Evolutionary conservation across 805 yeast species (phyloP).

Genomic region (Hanseniaspora lindneri): DNA sequence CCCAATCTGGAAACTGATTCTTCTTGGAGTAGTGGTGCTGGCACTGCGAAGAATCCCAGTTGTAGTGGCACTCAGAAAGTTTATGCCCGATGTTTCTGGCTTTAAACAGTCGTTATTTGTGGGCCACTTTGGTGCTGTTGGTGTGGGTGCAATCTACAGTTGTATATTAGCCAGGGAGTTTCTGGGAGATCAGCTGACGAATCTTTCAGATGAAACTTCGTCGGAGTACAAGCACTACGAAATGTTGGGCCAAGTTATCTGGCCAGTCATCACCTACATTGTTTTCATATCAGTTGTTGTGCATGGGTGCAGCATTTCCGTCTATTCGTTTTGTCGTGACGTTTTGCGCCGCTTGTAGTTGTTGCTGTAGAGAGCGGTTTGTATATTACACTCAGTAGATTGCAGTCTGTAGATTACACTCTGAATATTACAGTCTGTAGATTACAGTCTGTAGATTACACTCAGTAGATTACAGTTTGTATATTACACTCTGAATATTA

Average conservation of each 20-base stretch:
- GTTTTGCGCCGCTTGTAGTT: no score
- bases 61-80: constrained; percentile 56
- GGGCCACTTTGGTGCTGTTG: constrained; percentile 96
- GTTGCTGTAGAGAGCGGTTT: no score
- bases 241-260: constrained; percentile 47
- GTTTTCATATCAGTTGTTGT: constrained; percentile 73
- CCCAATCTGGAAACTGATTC: constrained; percentile 64
- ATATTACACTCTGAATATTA: no score
- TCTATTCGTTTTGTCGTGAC: no score
- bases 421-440: no score
- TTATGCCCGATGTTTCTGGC: constrained; percentile 74
- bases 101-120: constrained; percentile 92
- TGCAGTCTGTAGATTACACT: no score
- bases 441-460: no score
- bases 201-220: background rate
- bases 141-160: constrained; percentile 86
- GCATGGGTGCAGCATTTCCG: constrained; percentile 77
- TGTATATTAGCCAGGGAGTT: constrained; percentile 54
- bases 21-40: constrained; percentile 61
- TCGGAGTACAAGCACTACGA: constrained; percentile 49
- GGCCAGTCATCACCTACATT: constrained; percentile 77
- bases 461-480: no score
- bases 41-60: constrained; percentile 75
- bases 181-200: background rate
- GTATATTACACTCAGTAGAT: no score